Base-by-base conservation (phyloP, 2,329 filamentous ascomycete genomes). In the Plectosphaerella sp. region DNA sequence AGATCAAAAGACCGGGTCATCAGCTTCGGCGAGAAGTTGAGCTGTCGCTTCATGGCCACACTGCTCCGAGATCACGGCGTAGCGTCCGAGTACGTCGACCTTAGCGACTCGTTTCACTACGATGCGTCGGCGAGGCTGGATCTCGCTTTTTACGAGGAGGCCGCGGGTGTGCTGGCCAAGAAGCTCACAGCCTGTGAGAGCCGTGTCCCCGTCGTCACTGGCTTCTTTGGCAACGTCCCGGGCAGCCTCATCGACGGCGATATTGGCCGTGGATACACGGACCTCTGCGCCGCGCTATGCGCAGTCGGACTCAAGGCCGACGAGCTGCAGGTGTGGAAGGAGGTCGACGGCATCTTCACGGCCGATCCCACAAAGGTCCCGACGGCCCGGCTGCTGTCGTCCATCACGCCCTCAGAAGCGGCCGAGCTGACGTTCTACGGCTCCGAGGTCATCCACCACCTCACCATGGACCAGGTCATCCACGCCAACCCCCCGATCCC, bases 301-400 rank as follows among this genome's bases (percentile, higher is more conserved):
- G 91, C 94, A 1, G 93, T 99, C 10, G 93, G 91, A 4, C 75
- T 95, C n/a, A 78, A 83, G 61, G 94, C 94, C 1, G 76, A 87
- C 50, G 94, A 99, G 69, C 79, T 99, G 49, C 94, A 99, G 70
- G 89, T 99, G 57, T 97, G 94, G 94, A 99, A 99, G 74, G 94
- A 99, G 68, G 94, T 99, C 7, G 94, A 99, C 68, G 92, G 91
- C 54, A 95, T 97, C 65, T 94, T 96, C 71, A 86, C 81, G 2
- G 79, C 79, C 6, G 93, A 97, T 64, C 91, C 91, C 3, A 84
- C 88, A 62, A 96, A 95, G 72, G 91, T 96, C 28, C 92, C 93
- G 3, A 97, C 93, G 1, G 95, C 94, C n/a, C 81, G 88, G 46
- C 78, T 99, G n/a, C 80, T 99, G 45, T 74, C 86, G 11, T 86